These are phyloP conservation scores for Leccinum olivaceopallidum DNA, from an alignment of 768 basidiomycete genomes.

Conservation along the genomic window DNA sequence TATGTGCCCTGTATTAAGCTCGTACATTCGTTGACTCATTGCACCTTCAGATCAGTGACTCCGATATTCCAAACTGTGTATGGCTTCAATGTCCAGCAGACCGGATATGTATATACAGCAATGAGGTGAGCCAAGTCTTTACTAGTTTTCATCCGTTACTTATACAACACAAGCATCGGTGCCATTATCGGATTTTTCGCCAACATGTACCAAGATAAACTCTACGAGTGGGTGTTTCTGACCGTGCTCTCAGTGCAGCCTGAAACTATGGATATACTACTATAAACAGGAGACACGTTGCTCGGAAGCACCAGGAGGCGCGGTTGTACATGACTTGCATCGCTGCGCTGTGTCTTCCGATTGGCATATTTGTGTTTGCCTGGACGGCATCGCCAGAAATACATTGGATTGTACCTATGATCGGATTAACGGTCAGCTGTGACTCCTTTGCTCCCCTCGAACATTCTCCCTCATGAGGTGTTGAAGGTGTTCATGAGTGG, in stretches of 20 bases:
- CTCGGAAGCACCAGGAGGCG: conserved; percentile 48
- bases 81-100: conserved; percentile 55
- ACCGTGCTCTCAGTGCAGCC: conserved; percentile 12
- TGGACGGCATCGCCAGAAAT: conserved; percentile 59
- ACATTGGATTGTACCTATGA: conserved; percentile 52
- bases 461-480: conserved; percentile 1
- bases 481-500: conserved; percentile 41
- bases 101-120: conserved; percentile 55
- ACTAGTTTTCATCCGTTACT: not conserved
- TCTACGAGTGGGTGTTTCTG: conserved; percentile 41
- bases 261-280: not conserved
- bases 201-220: conserved; percentile 48
- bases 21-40: not conserved
- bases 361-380: conserved; percentile 67
- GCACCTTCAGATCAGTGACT: conserved; percentile 44
- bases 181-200: conserved; percentile 44
- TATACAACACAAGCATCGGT: conserved; percentile 46
- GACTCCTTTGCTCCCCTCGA: not conserved
- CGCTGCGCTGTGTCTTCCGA: conserved; percentile 53
- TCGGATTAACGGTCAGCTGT: conserved; percentile 25
- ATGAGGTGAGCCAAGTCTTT: conserved; percentile 42
- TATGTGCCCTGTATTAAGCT: conserved; percentile 23
- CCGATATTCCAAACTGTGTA: conserved; percentile 58
- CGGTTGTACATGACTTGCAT: conserved; percentile 58
- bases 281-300: conserved; percentile 24